Evolutionary conservation across 83 land plant genomes (phyloP).

Genomic region (Diphasiastrum complanatum): DNA sequence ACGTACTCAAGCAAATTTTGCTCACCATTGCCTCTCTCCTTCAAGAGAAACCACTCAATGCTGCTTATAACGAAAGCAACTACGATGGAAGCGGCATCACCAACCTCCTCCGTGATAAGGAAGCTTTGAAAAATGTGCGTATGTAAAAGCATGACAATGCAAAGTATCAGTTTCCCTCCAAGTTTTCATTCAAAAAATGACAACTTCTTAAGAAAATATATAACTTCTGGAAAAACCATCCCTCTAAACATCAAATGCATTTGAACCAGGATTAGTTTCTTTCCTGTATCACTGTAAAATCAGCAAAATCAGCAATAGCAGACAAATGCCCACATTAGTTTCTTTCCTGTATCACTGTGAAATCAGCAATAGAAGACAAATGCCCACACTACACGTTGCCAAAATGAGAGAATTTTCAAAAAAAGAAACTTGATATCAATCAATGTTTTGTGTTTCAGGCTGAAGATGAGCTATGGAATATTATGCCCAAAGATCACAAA

Average conservation of each 20-base stretch:
- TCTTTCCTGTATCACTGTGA: no score
- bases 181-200: no score
- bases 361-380: slow-evolving; percentile 45
- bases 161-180: no score
- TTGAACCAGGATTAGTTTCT: no score
- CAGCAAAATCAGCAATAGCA: no score
- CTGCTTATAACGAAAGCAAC: slow-evolving; percentile 19
- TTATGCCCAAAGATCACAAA: slow-evolving; percentile 37
- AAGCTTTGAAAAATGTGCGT: no score
- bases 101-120: slow-evolving; percentile 14
- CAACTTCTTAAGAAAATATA: no score
- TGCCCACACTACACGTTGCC: slow-evolving; percentile 52
- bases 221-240: no score
- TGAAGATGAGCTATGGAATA: slow-evolving; percentile 28
- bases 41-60: slow-evolving; percentile 22
- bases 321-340: no score
- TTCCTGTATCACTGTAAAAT: no score
- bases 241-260: no score
- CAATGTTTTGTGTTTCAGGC: slow-evolving; percentile 10
- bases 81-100: slow-evolving; percentile 25
- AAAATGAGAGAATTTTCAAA: slow-evolving; percentile 37
- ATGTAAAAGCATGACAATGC: no score
- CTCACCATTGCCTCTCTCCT: slow-evolving; percentile 8
- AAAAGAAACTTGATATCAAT: slow-evolving; percentile 48
- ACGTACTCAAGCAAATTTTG: slow-evolving; percentile 4